Percentiles rank a stretch among this genome's conserved stretches.
phyloP scores from a whole-genome alignment of 148 eudicot species.

The Spergularia bocconei region DNA sequence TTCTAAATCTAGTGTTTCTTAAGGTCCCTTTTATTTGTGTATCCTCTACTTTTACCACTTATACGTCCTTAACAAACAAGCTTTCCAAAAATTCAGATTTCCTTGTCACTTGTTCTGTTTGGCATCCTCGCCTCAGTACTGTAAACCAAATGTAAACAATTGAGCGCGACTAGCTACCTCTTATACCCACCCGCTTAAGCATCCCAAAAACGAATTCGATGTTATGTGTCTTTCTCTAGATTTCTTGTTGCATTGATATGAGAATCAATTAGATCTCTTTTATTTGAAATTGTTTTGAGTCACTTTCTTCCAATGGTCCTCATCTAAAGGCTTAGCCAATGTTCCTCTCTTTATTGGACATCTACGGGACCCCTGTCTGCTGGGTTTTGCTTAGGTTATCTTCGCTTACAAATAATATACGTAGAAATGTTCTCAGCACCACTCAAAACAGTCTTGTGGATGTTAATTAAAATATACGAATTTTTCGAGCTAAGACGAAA shows the following conservation, averaged over 20 bases:
- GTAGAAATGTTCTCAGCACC: conserved; percentile 11
- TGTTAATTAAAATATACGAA: conserved; percentile 2
- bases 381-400: conserved; percentile 26
- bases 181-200: background rate
- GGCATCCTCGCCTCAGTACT: background rate
- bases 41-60: conserved; percentile 10
- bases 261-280: conserved; percentile 19
- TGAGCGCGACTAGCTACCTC: background rate
- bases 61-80: background rate
- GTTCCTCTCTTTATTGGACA: conserved; percentile 29
- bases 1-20: background rate
- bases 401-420: conserved; percentile 8
- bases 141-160: background rate
- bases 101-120: background rate
- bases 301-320: conserved; percentile 27
- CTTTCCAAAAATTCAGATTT: background rate
- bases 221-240: conserved; percentile 10
- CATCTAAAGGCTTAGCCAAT: conserved; percentile 15
- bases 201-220: conserved; percentile 15
- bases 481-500: background rate
- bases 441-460: conserved; percentile 22
- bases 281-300: conserved; percentile 15
- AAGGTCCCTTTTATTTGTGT: background rate
- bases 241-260: conserved; percentile 18
- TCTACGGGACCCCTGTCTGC: conserved; percentile 36